Evolutionary conservation across 1,284 basidiomycete genomes (phyloP).

Genomic region (Rhodofomes roseus): DNA sequence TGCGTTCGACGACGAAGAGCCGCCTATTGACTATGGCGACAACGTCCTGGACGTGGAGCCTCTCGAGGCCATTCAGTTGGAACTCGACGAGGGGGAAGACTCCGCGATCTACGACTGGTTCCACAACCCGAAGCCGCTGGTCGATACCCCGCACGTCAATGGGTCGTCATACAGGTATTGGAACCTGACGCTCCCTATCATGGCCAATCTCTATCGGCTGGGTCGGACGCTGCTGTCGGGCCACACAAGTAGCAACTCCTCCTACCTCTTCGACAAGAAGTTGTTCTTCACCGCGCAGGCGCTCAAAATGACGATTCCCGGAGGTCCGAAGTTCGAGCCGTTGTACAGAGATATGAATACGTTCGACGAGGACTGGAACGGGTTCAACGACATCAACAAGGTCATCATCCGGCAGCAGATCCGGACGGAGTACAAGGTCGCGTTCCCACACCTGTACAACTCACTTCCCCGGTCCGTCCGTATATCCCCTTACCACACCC

Average conservation of each 20-base stretch:
- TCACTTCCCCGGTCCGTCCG: constrained; percentile 94
- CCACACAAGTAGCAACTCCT: constrained; percentile 85
- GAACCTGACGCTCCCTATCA: constrained; percentile 88
- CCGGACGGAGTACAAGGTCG: constrained; percentile 98
- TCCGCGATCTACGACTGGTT: constrained; percentile 97
- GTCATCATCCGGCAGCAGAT: constrained; percentile 99
- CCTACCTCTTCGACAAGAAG: constrained; percentile 96
- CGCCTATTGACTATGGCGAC: constrained; percentile 96
- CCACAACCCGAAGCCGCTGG: constrained; percentile 94
- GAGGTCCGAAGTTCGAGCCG: constrained; percentile 97
- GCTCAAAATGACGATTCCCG: constrained; percentile 97
- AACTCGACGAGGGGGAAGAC: constrained; percentile 94
- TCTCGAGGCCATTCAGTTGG: constrained; percentile 96
- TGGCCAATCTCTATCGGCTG: constrained; percentile 96
- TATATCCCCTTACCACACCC: constrained; percentile 89
- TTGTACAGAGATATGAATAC: constrained; percentile 93
- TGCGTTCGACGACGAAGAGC: constrained; percentile 96
- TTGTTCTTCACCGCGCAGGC: constrained; percentile 98
- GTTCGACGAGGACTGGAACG: constrained; percentile 99
- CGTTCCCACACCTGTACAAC: constrained; percentile 99
- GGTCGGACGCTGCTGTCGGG: constrained; percentile 93
- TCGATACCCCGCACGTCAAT: constrained; percentile 87
- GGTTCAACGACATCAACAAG: constrained; percentile 99
- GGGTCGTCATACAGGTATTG: constrained; percentile 93
- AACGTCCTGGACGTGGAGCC: constrained; percentile 98